Percentiles rank a stretch among this genome's conserved stretches.
Evolutionary conservation across 2,329 filamentous ascomycete species (phyloP).

Genomic region (Fusarium illudens): DNA sequence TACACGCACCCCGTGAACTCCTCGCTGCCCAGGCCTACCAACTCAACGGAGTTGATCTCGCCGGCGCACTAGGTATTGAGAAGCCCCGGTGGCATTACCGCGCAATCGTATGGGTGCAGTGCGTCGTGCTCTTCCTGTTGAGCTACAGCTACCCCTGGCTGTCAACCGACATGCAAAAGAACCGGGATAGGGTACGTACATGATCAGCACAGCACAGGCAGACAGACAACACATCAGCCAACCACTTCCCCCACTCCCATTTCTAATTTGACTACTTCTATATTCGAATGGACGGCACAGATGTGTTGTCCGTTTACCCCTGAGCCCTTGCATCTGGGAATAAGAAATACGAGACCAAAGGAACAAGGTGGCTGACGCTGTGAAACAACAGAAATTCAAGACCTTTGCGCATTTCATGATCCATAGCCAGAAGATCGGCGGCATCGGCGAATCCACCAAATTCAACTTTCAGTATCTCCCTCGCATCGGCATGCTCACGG

Average conservation of each 20-base stretch:
- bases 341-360: neutral
- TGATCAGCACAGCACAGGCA: neutral
- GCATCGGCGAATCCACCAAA: slow-evolving; percentile 67
- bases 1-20: slow-evolving; percentile 71
- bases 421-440: slow-evolving; percentile 67
- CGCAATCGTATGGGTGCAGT: slow-evolving; percentile 69
- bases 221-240: neutral
- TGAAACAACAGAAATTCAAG: slow-evolving; percentile 40
- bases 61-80: slow-evolving; percentile 66
- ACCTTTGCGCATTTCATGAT: slow-evolving; percentile 57
- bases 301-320: neutral
- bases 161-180: slow-evolving; percentile 48
- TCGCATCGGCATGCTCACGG: slow-evolving; percentile 47
- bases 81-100: slow-evolving; percentile 66
- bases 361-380: slow-evolving; percentile 15
- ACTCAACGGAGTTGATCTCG: slow-evolving; percentile 73
- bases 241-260: neutral
- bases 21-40: slow-evolving; percentile 73
- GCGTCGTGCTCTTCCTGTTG: slow-evolving; percentile 68
- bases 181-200: slow-evolving; percentile 42
- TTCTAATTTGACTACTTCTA: neutral
- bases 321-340: neutral
- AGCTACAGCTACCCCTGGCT: slow-evolving; percentile 56
- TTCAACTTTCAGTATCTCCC: slow-evolving; percentile 80
- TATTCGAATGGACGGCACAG: neutral